Evolutionary conservation across 2,329 filamentous ascomycete species (phyloP), one percentile per base, ranked within the genome.

Genomic region (Cladobotryum mycophilum): DNA sequence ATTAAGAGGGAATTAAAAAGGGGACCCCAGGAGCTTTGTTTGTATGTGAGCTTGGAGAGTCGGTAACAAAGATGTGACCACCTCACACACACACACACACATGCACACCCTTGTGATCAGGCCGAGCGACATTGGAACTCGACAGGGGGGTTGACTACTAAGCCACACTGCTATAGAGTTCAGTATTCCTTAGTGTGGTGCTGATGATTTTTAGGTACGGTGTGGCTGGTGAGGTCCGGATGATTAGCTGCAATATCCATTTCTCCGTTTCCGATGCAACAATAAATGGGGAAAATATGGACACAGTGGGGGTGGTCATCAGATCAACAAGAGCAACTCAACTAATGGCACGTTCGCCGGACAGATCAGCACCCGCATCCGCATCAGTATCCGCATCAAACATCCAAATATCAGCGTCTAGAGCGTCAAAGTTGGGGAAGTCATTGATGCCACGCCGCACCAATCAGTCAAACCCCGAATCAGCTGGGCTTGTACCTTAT

Each of bases 91-190:
- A 20, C 20, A 20, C 20, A 20, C 20, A 20, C 20, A 20, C 35
- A n/a, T n/a, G n/a, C n/a, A 42, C 40, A 41, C 47, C 41, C 47
- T 50, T 53, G 47, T 53, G 51, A 50, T 50, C 51, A 37, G 41
- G 15, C 47, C 47, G 37, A 53, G 40, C 35, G 51, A 43, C 41
- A n/a, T 53, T 36, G 50, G 45, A 49, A 38, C 37, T n/a, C 38
- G 22, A 35, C n/a, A 22, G 35, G 49, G 49, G 45, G 49, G 41
- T 36, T 45, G 11, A 14, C 40, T 41, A 45, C 41, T 41, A 5
- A 51, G 50, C 50, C 50, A 52, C 50, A 52, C 41, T 18, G 6
- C 17, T 15, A 8, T n/a, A n/a, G n/a, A n/a, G n/a, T n/a, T n/a
- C 37, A 40, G 13, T 18, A 6, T 43, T 20, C 14, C 41, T 45